These are phyloP conservation scores for Rhodomyrtus tomentosa DNA, from an alignment of 345 rosid genomes.

Conservation along the genomic window DNA sequence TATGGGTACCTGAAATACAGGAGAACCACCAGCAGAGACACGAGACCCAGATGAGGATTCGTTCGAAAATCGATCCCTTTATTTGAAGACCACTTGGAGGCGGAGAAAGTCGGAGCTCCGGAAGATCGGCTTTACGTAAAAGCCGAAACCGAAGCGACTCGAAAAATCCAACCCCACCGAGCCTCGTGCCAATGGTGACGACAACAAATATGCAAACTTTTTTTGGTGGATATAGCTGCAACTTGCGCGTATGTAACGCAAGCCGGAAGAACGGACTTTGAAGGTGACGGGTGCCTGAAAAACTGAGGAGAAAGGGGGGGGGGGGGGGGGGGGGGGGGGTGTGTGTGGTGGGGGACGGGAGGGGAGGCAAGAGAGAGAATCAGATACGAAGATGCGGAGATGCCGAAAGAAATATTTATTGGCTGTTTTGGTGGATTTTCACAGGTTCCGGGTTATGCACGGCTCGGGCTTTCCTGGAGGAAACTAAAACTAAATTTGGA, in stretches of 20 bases:
- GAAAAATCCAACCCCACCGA: not conserved
- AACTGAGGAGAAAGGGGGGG: not conserved
- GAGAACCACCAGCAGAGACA: constrained; percentile 11
- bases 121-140: not conserved
- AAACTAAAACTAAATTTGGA: not conserved
- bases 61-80: not conserved
- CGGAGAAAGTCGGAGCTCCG: not conserved
- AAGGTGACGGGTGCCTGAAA: not conserved
- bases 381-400: constrained; percentile 29
- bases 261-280: not conserved
- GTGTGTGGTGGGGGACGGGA: too few relatives aligned
- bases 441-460: not conserved
- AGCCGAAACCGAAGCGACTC: not conserved
- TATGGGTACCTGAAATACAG: constrained; percentile 14
- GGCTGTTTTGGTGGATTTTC: not conserved
- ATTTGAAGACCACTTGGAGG: not conserved
- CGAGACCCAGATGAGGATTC: constrained; percentile 22
- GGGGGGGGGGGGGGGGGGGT: too few relatives aligned
- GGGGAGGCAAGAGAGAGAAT: not conserved
- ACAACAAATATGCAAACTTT: not conserved
- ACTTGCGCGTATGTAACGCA: not conserved
- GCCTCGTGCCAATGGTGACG: not conserved
- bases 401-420: not conserved
- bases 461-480: not conserved
- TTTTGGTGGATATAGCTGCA: not conserved